phyloP scores from a whole-genome alignment of 495 filamentous ascomycete genomes.

The Neurospora sp. region DNA sequence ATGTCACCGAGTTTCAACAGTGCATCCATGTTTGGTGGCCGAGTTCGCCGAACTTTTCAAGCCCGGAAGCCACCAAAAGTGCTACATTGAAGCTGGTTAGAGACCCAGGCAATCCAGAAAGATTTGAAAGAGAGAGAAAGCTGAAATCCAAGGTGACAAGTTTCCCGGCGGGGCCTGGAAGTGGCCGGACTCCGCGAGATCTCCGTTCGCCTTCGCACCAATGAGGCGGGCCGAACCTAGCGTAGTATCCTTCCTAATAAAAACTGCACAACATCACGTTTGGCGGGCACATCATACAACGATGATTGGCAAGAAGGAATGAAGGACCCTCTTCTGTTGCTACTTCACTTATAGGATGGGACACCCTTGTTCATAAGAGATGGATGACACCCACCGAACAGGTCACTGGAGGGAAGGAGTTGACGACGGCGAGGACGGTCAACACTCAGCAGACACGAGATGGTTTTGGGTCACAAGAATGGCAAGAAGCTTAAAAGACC shows the following conservation, averaged over 20 bases:
- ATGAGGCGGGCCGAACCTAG: neutral
- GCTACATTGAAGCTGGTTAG: neutral
- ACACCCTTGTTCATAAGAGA: neutral
- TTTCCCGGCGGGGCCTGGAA: neutral
- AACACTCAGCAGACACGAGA: neutral
- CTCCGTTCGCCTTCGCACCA: neutral
- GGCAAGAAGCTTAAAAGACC: neutral
- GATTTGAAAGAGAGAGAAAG: neutral
- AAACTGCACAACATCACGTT: neutral
- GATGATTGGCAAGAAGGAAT: neutral
- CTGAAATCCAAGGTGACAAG: neutral
- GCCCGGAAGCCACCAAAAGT: neutral
- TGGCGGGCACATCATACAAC: neutral
- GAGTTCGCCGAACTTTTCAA: neutral
- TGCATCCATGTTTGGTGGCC: neutral
- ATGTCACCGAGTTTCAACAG: neutral
- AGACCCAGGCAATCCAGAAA: too few species aligned
- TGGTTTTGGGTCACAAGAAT: neutral
- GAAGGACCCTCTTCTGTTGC: neutral
- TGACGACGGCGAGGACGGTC: neutral
- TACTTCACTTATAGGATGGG: neutral
- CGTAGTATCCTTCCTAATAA: neutral
- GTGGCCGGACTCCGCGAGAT: neutral
- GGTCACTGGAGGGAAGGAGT: neutral
- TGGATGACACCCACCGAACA: neutral